Base-by-base conservation (phyloP, 345 rosid species). In the Leavenworthia alabamica region DNA sequence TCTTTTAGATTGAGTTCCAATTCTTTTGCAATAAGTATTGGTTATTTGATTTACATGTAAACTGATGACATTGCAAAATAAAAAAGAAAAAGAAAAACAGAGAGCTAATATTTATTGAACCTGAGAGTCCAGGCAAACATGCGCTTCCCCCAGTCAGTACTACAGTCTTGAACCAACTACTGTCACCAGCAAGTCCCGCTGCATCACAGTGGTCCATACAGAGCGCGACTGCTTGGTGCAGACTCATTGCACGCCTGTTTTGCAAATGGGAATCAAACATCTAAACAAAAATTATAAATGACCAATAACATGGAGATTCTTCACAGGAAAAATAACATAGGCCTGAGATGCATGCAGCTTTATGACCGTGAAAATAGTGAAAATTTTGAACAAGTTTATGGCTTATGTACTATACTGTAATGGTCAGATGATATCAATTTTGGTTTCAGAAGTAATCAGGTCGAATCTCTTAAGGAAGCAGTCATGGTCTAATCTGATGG, bases 161-260 rank as follows among this genome's bases (percentile, higher is more conserved):
- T 61, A 92, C 80, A 17, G 95, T 88, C 80, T 89, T 92, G 82
- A 79, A 92, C 98, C 98, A 89, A 74, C 82, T 50, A 75, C 79
- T 82, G 29, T 89, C 91, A 32, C 74, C 76, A 47, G 77, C 40
- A 42, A 92, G 77, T 60, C 81, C 88, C 0, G 93, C 86, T 40
- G 75, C 75, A 65, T 83, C 80, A 66, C 96, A 89, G 73, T 92
- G 96, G 56, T 92, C 95, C 85, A 92, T 92, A 77, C 98, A 89
- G 23, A 85, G 96, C 44, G 89, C 80, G 41, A 92, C 83, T 9
- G 93, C 98, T 72, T 92, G 93, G 41, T 81, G 86, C 78, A 92
- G 80, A 62, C 93, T 81, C 98, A 91, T 91, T 9, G 89, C 75
- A 19, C 58, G 78, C 77, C 98, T 88, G 78, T 31, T 70, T 62